Evolutionary conservation across 129 eudicot species (phyloP).

Genomic region (Helichrysum umbraculigerum): DNA sequence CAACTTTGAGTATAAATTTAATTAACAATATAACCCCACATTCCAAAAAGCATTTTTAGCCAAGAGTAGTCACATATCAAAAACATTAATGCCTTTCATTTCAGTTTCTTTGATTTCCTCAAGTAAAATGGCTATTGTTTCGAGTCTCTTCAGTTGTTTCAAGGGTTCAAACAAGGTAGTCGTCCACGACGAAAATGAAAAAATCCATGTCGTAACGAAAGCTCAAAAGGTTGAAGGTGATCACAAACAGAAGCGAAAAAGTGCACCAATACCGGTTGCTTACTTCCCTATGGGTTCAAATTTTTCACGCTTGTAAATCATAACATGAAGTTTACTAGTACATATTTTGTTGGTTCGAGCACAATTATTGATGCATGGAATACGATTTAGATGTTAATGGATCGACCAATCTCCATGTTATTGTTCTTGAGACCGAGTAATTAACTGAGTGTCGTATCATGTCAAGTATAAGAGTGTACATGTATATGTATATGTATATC

Average conservation of each 20-base stretch:
- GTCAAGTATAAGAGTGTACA: no score
- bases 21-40: background rate
- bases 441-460: no score
- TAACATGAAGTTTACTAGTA: background rate
- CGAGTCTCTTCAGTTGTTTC: conserved; percentile 21
- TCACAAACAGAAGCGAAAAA: background rate
- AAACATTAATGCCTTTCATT: background rate
- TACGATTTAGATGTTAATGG: no score
- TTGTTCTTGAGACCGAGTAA: background rate
- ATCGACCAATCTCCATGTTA: background rate
- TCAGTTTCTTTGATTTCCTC: background rate
- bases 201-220: background rate
- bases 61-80: background rate
- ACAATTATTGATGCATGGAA: no score
- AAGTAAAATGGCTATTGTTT: conserved; percentile 21
- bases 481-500: no score
- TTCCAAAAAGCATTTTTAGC: background rate
- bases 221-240: background rate
- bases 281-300: conserved; percentile 10
- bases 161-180: conserved; percentile 18
- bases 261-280: conserved; percentile 11
- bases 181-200: background rate
- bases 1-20: background rate
- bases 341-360: background rate
- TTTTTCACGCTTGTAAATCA: conserved; percentile 13